These are phyloP conservation scores for Zalaria sp. DNA, from an alignment of 2,329 filamentous ascomycete species.

Conservation along the genomic window DNA sequence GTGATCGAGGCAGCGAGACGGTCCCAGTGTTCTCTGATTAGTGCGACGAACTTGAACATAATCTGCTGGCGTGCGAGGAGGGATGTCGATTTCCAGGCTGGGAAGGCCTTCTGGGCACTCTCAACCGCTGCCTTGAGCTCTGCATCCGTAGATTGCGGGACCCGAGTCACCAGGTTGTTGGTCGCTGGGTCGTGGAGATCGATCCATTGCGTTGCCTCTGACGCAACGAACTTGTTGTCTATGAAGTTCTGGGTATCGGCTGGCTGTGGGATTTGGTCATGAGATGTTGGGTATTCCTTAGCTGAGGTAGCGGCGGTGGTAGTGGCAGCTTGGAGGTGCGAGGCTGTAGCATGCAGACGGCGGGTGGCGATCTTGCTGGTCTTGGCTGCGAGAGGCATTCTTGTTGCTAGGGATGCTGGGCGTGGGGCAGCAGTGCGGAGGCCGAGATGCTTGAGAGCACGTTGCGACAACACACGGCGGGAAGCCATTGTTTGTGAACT, in stretches of 20 bases:
- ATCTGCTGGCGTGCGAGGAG: constrained; percentile 62
- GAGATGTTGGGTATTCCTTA: constrained; percentile 51
- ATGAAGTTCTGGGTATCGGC: constrained; percentile 68
- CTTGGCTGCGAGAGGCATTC: constrained; percentile 23
- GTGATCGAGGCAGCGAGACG: constrained; percentile 73
- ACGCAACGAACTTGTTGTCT: constrained; percentile 52
- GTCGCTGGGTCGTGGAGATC: constrained; percentile 68
- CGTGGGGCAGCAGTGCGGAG: constrained; percentile 21
- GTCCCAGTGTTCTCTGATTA: constrained; percentile 78
- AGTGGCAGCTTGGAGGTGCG: constrained; percentile 35
- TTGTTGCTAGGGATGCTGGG: constrained; percentile 20
- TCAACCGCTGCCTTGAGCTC: constrained; percentile 61
- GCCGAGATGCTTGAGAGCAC: constrained; percentile 25
- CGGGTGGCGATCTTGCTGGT: constrained; percentile 25
- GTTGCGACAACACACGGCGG: constrained; percentile 27
- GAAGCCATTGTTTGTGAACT: constrained; percentile 23
- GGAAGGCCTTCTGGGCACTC: constrained; percentile 59
- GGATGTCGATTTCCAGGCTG: constrained; percentile 54
- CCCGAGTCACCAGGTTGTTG: constrained; percentile 67
- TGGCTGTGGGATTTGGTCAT: constrained; percentile 55
- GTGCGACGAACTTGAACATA: constrained; percentile 66
- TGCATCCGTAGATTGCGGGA: constrained; percentile 62
- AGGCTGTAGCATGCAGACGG: constrained; percentile 40
- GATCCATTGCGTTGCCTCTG: constrained; percentile 54
- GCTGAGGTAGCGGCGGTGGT: constrained; percentile 35